Evolutionary conservation across 1,284 basidiomycete species (phyloP).

Genomic region (Naganishia liquefaciens): DNA sequence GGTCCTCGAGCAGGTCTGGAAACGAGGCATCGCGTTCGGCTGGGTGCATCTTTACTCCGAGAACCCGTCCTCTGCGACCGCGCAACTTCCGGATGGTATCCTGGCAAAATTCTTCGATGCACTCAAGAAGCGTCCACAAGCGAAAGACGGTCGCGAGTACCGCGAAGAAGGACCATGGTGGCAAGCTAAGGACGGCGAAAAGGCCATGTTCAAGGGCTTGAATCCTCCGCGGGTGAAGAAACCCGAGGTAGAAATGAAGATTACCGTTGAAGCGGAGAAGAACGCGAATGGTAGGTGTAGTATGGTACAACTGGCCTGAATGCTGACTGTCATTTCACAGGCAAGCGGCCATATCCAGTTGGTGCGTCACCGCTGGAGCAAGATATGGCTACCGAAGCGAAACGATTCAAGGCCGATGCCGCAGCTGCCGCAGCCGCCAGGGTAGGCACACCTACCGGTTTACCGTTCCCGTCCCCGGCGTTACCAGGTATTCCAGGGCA

Average conservation of each 20-base stretch:
- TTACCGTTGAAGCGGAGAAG: slow-evolving; percentile 21
- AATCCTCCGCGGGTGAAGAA: slow-evolving; percentile 10
- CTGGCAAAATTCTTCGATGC: slow-evolving; percentile 14
- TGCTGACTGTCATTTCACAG: background rate
- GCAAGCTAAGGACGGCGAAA: slow-evolving; percentile 12
- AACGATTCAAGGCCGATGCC: slow-evolving; percentile 33
- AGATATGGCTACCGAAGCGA: slow-evolving; percentile 32
- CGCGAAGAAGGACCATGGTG: slow-evolving; percentile 16
- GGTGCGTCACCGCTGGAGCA: slow-evolving; percentile 30
- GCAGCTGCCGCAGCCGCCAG: slow-evolving; percentile 21
- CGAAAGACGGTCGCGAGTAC: slow-evolving; percentile 1
- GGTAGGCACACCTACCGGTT: slow-evolving; percentile 5
- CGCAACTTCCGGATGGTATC: background rate
- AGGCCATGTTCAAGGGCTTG: slow-evolving; percentile 18
- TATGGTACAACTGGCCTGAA: background rate
- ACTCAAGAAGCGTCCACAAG: slow-evolving; percentile 12
- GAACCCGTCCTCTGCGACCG: background rate
- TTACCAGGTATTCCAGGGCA: background rate
- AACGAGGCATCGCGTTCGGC: slow-evolving; percentile 16
- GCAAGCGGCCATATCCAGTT: slow-evolving; percentile 29
- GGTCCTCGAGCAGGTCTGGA: slow-evolving; percentile 10
- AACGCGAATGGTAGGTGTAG: slow-evolving; percentile 26
- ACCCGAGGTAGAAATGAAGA: slow-evolving; percentile 13
- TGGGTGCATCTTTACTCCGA: slow-evolving; percentile 1
- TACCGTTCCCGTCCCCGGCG: slow-evolving; percentile 18